phyloP scores from a whole-genome alignment of 306 rosid genomes.

The Parietaria judaica region DNA sequence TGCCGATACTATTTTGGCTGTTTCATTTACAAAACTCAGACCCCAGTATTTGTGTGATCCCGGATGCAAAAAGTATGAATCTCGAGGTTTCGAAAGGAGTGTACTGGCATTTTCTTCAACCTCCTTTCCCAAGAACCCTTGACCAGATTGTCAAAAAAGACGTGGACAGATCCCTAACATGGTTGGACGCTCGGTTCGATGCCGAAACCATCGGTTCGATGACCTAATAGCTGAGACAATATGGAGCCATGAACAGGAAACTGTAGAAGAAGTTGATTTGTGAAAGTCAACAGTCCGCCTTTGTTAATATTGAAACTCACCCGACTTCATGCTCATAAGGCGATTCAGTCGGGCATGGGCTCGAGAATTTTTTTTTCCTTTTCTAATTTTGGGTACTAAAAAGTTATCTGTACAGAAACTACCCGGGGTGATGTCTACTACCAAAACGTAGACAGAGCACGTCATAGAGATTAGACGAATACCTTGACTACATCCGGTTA shows the following conservation, averaged over 20 bases:
- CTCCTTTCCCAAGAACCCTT: slow-evolving; percentile 56
- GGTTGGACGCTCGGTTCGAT: slow-evolving; percentile 76
- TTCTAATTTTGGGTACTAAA: no score
- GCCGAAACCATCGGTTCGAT: slow-evolving; percentile 54
- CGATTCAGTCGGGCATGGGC: no score
- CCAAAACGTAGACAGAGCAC: no score
- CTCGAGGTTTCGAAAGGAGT: slow-evolving; percentile 59
- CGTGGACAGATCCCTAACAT: slow-evolving; percentile 50
- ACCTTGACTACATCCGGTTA: no score
- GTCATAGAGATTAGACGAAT: no score
- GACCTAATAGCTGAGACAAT: slow-evolving; percentile 67
- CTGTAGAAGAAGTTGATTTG: no score
- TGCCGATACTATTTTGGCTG: slow-evolving; percentile 46
- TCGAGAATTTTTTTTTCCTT: no score
- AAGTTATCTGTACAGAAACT: no score
- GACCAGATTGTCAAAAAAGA: slow-evolving; percentile 82
- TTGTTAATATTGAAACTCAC: no score
- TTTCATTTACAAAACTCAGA: slow-evolving; percentile 41
- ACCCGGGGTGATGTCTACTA: no score
- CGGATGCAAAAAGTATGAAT: slow-evolving; percentile 31
- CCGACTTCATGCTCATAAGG: no score
- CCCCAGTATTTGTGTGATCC: slow-evolving; percentile 37
- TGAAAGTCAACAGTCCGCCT: no score
- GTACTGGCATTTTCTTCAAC: slow-evolving; percentile 63
- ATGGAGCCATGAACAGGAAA: slow-evolving; percentile 33